A percentile compares a stretch with the other conserved stretches of the same genome.
These are phyloP conservation scores for Penicillium soppii DNA, from an alignment of 495 filamentous ascomycete genomes.

Conservation along the genomic window DNA sequence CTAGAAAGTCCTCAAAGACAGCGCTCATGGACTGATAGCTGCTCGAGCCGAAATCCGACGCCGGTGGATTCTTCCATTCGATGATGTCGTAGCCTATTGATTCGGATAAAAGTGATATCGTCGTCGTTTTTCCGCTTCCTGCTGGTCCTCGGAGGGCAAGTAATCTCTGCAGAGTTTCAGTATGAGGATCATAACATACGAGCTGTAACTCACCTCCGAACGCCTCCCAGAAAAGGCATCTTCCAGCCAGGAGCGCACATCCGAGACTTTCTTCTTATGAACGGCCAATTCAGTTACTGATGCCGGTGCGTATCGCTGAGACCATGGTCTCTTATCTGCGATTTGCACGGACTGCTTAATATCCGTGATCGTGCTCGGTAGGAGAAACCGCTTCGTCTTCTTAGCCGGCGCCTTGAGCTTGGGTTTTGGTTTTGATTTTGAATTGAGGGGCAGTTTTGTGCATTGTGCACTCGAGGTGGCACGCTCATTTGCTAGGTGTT, in stretches of 20 bases:
- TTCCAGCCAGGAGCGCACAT: constrained; percentile 80
- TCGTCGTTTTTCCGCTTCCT: constrained; percentile 89
- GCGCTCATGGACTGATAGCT: constrained; percentile 63
- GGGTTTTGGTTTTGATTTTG: neutral
- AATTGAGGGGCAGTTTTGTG: constrained; percentile 10
- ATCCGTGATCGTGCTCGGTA: constrained; percentile 9
- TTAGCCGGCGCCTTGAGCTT: constrained; percentile 5
- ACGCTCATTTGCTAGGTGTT: constrained; percentile 15
- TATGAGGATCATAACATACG: neutral
- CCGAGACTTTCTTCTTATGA: constrained; percentile 87
- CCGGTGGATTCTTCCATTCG: constrained; percentile 87
- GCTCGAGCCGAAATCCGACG: constrained; percentile 53
- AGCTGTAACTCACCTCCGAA: constrained; percentile 15
- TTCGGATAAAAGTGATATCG: constrained; percentile 70
- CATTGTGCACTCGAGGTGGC: constrained; percentile 1
- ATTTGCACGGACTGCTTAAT: neutral
- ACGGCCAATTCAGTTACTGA: constrained; percentile 82
- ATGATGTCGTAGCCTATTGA: constrained; percentile 69
- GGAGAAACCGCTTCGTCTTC: constrained; percentile 26
- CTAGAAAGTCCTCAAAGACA: constrained; percentile 90
- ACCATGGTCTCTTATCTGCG: constrained; percentile 64
- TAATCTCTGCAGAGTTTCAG: constrained; percentile 55
- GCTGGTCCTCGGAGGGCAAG: constrained; percentile 89
- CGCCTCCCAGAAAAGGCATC: constrained; percentile 62
- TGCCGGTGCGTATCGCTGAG: constrained; percentile 73